Base-by-base conservation (phyloP, 495 filamentous ascomycete genomes). In the Xylaria venustula region DNA sequence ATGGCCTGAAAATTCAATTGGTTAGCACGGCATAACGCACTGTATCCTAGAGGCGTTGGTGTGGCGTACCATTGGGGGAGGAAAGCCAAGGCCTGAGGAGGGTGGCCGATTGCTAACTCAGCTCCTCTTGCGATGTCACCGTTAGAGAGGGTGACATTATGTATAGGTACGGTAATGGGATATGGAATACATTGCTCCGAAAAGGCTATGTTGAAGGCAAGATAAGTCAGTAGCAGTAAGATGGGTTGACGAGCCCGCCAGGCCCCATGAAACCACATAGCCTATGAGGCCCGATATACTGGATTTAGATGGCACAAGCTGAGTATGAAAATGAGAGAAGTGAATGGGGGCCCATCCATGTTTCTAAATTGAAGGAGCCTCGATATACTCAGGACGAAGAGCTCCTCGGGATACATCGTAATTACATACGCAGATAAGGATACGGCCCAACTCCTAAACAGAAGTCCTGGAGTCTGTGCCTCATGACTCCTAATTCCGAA, bases 81-180 rank as follows among this genome's bases (percentile, higher is more conserved):
- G 25, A 54, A 54, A 19, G 52, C 52, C 42, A 54, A n/a, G n/a
- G n/a, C 26, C 40, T 54, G 52, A 2, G 20, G 22, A 54, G 52
- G 52, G 42, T 54, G 52, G 8, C 52, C 52, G 22, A 54, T 20
- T 15, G 52, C 34, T 23, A 54, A 22, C 36, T 54, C 40, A 30
- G 25, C 52, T 41, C 52, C 52, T 28, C 52, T 41, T 26, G 52
- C 36, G 5, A 28, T 54, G 2, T 22, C 5, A 22, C 25, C 40
- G 25, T 54, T 54, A 5, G 52, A 54, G 12, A 54, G 52, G 26
- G 52, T 54, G 20, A 41, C 20, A 54, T 54, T 54, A 11, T n/a
- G 8, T 15, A 54, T 54, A 25, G 34, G 34, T 8, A 45, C 15
- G n/a, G 52, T 36, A 20, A 54, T 45, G 34, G 52, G 34, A 54